Conservation (phyloP, 192 early-diverging fungal genomes). For the Phlyctochytrium arcticum region DNA sequence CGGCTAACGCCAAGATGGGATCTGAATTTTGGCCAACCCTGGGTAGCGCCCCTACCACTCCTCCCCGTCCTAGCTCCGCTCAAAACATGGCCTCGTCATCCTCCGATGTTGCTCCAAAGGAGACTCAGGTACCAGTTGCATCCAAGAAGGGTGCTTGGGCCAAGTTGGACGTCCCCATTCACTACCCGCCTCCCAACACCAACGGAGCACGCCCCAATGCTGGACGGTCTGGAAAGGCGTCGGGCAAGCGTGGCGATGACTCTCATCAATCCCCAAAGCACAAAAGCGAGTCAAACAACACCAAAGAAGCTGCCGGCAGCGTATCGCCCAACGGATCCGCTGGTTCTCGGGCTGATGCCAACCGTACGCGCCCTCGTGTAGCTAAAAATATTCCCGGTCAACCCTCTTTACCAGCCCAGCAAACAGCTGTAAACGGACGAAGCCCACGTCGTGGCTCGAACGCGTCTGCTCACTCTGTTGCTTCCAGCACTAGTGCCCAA, state of each 20-base stretch:
- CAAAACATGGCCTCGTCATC: background rate
- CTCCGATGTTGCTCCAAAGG: background rate
- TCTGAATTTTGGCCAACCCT: conserved; percentile 31
- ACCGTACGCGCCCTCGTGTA: too few relatives aligned
- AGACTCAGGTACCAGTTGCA: background rate
- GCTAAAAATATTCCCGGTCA: too few relatives aligned
- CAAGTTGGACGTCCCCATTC: conserved; percentile 39
- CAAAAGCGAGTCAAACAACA: background rate
- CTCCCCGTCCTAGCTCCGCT: background rate
- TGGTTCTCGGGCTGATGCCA: background rate
- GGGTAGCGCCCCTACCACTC: background rate
- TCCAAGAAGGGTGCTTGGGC: conserved; percentile 36
- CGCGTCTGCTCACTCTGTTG: conserved; percentile 11
- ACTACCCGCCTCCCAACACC: conserved; percentile 29
- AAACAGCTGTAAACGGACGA: background rate
- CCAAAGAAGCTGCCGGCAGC: background rate
- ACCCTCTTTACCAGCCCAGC: background rate
- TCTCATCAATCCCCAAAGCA: background rate
- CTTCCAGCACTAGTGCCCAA: background rate
- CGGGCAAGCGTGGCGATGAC: conserved; percentile 4
- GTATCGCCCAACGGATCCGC: background rate
- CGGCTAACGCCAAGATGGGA: background rate
- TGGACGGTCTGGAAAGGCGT: background rate
- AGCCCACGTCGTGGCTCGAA: conserved; percentile 12
- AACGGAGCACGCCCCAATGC: conserved; percentile 7